Percentiles rank a stretch among this genome's conserved stretches.
Evolutionary conservation across 441 rosid genomes (phyloP).

Genomic region (Macaranga tanarius): DNA sequence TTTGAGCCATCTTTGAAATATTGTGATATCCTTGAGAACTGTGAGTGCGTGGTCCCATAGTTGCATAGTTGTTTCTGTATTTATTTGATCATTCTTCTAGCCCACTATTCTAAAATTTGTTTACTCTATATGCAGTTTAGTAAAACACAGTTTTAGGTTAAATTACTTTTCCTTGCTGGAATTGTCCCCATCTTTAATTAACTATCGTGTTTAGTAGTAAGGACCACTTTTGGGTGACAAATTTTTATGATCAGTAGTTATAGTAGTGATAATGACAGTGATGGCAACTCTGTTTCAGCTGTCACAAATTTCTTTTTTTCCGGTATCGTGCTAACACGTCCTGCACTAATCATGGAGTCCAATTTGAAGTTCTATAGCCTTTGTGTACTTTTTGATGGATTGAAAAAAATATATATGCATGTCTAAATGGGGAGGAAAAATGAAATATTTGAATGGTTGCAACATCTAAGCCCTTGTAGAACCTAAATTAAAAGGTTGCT

Average conservation of each 20-base stretch:
- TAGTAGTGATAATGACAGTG: too few species aligned
- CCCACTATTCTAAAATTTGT: background rate
- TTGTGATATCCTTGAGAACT: slow-evolving; percentile 25
- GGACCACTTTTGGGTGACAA: background rate
- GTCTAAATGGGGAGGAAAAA: too few species aligned
- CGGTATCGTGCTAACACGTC: too few species aligned
- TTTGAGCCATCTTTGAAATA: slow-evolving; percentile 33
- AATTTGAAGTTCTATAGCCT: too few species aligned
- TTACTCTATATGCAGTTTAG: background rate
- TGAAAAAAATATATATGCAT: too few species aligned
- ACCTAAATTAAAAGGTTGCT: background rate
- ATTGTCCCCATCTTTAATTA: background rate
- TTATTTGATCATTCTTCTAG: background rate
- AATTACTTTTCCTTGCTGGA: background rate
- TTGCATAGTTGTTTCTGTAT: background rate
- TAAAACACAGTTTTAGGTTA: background rate
- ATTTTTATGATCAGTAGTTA: too few species aligned
- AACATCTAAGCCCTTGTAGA: background rate
- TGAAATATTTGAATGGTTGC: too few species aligned
- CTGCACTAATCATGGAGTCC: too few species aligned
- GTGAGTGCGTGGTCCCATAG: slow-evolving; percentile 20
- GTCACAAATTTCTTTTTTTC: too few species aligned
- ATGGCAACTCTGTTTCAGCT: too few species aligned
- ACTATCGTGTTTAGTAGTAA: background rate
- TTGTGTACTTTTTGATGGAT: too few species aligned